phyloP scores from a whole-genome alignment of 257 asterid genomes.

The Orobanche coerulescens region DNA sequence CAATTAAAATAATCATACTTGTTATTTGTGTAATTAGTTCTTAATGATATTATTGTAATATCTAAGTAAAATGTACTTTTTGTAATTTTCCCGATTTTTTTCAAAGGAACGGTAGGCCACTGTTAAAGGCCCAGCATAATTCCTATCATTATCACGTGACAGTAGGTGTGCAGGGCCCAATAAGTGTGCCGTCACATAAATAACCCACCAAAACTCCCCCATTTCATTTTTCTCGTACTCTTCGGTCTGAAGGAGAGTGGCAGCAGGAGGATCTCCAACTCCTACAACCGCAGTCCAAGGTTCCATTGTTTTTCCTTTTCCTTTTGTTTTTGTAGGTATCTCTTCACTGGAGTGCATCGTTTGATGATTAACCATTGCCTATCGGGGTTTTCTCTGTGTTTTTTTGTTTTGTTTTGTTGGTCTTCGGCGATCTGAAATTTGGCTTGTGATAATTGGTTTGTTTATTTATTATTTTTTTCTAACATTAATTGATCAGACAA shows the following conservation, averaged over 20 bases:
- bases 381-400: background rate
- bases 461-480: background rate
- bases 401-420: background rate
- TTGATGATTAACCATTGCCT: background rate
- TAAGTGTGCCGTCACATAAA: background rate
- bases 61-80: too few relatives aligned
- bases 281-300: slow-evolving; percentile 22
- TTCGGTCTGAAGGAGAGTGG: background rate
- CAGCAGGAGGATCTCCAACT: slow-evolving; percentile 11
- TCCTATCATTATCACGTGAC: background rate
- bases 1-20: too few relatives aligned
- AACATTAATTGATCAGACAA: slow-evolving; percentile 4
- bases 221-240: background rate
- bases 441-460: background rate
- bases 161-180: slow-evolving; percentile 25
- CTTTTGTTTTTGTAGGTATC: background rate
- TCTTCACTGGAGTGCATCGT: background rate
- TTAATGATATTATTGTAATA: too few relatives aligned
- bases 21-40: too few relatives aligned
- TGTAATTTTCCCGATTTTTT: too few relatives aligned
- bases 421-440: slow-evolving; percentile 13
- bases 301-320: background rate
- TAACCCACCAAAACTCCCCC: background rate
- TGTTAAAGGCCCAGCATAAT: background rate
- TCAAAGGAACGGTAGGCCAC: slow-evolving; percentile 18